Conservation (phyloP, 2,329 filamentous ascomycete genomes). For the Monilinia fructicola region DNA sequence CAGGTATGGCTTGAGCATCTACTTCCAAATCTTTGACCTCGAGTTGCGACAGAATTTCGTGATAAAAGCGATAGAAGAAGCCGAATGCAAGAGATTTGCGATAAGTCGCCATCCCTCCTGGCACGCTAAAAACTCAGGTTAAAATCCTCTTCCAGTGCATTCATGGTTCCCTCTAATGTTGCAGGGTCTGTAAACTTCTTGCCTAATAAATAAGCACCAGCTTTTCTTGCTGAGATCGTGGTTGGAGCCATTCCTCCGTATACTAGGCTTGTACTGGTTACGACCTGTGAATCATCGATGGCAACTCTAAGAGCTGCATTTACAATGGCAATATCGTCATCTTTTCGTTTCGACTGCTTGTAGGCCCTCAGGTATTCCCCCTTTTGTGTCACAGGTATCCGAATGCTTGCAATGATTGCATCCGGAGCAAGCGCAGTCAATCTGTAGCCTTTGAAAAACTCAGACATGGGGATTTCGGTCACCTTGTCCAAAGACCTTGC, state of each 20-base stretch:
- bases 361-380: constrained; percentile 87
- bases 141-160: constrained; percentile 84
- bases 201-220: constrained; percentile 71
- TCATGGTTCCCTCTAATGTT: constrained; percentile 88
- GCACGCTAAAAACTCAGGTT: constrained; percentile 87
- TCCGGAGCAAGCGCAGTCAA: constrained; percentile 77
- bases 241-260: constrained; percentile 95
- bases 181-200: constrained; percentile 77
- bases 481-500: constrained; percentile 74
- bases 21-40: constrained; percentile 50
- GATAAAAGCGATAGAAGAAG: constrained; percentile 97
- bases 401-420: constrained; percentile 80
- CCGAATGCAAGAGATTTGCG: constrained; percentile 84
- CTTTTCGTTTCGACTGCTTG: constrained; percentile 95
- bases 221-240: constrained; percentile 81
- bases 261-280: constrained; percentile 75
- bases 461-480: constrained; percentile 83
- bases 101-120: constrained; percentile 96
- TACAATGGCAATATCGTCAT: constrained; percentile 97
- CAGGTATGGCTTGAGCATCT: constrained; percentile 74
- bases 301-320: constrained; percentile 79
- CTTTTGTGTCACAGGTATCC: constrained; percentile 76
- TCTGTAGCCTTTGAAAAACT: constrained; percentile 92
- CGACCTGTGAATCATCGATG: constrained; percentile 65
- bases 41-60: constrained; percentile 73